Base-by-base conservation (phyloP, 768 basidiomycete species). In the Rhizopogon sp. region DNA sequence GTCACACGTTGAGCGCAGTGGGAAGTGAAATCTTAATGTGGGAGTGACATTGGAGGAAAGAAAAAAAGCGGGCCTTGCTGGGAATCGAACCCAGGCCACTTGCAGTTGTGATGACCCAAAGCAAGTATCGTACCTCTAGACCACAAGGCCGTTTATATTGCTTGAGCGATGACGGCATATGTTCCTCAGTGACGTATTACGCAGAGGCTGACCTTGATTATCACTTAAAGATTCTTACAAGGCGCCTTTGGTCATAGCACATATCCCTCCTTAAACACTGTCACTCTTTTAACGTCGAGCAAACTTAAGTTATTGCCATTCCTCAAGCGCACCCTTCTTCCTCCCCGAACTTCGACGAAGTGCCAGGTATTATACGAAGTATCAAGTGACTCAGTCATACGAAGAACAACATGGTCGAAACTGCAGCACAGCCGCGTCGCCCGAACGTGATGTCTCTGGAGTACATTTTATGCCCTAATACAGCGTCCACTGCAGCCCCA, bases 81-180 rank as follows among this genome's bases (percentile, higher is more conserved):
- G 66, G 70, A 73, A 68, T 72, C 66, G 71, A 72, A 72, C 70
- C 69, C 69, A 73, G 68, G 69, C 61, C 70, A 72, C 69, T 72
- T 68, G 66, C 62, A 68, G 6, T 66, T 62, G 66, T 39, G 53
- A 20, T 25, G 13, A 42, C 65, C 65, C 67, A 66, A 66, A 69
- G 66, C 66, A 66, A 66, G 67, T 66, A 69, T 66, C 67, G 66
- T 66, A 66, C 65, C 65, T 69, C 65, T 69, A 67, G 65, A 69
- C 65, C 62, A 66, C 65, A 69, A 69, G 66, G 66, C 65, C 65
- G 1, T 17, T 54, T 13, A 50, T 31, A 25, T 17, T 10, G n/a
- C 10, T 14, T 9, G 1, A 22, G 6, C 4, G 22, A 49, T 49
- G 2, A 22, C 16, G 2, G 3, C 0, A 2, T 5, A 22, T 49